Evolutionary conservation across 768 basidiomycete genomes (phyloP).

Genomic region (Saitozyma podzolica): DNA sequence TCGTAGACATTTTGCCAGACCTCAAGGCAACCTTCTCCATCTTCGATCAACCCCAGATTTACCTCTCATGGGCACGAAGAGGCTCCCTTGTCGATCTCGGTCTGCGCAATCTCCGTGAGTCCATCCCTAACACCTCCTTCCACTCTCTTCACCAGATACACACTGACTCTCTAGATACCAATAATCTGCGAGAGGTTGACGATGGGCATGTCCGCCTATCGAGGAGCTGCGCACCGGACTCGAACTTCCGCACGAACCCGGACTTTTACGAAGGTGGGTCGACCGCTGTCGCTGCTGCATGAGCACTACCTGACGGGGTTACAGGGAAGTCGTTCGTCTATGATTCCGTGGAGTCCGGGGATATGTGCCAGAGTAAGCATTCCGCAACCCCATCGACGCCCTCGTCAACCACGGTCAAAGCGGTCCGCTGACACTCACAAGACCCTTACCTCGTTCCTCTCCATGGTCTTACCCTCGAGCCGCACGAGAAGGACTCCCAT

Average conservation of each 20-base stretch:
- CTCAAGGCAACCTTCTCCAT: conserved; percentile 50
- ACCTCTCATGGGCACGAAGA: conserved; percentile 47
- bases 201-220: conserved; percentile 36
- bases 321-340: conserved; percentile 43
- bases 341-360: conserved; percentile 45
- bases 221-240: conserved; percentile 47
- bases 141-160: background rate
- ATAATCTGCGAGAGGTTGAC: conserved; percentile 48
- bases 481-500: conserved; percentile 44
- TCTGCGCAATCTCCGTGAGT: conserved; percentile 44
- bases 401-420: background rate
- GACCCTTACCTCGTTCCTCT: conserved; percentile 49
- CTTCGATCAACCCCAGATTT: conserved; percentile 52
- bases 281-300: background rate
- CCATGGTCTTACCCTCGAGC: conserved; percentile 50
- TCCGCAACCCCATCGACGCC: background rate
- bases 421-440: conserved; percentile 2
- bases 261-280: conserved; percentile 32
- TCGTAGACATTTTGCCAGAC: conserved; percentile 42
- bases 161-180: conserved; percentile 27
- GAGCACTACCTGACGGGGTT: background rate
- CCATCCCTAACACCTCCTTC: background rate
- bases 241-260: conserved; percentile 36
- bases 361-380: conserved; percentile 49
- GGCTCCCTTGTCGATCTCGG: conserved; percentile 46